Conservation (phyloP, 371 early-diverging fungal species). For the Mucor racemosus region DNA sequence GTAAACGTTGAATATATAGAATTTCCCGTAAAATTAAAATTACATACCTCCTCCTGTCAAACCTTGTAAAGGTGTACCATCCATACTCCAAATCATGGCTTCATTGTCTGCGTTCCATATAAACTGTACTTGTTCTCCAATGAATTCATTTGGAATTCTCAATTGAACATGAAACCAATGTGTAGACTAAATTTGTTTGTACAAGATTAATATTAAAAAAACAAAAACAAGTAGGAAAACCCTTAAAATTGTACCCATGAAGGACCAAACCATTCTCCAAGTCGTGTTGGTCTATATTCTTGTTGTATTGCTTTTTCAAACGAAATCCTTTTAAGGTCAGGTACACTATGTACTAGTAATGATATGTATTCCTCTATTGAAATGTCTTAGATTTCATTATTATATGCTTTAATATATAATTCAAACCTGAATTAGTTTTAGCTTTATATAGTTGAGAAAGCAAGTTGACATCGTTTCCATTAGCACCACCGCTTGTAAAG, state of each 20-base stretch:
- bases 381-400: no score
- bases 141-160: slow-evolving; percentile 75
- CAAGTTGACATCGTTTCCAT: slow-evolving; percentile 54
- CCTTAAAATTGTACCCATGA: slow-evolving; percentile 67
- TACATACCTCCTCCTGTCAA: slow-evolving; percentile 77
- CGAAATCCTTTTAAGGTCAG: slow-evolving; percentile 77
- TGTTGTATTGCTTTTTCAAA: slow-evolving; percentile 85
- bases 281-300: slow-evolving; percentile 64
- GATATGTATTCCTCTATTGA: slow-evolving; percentile 49
- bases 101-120: slow-evolving; percentile 87
- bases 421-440: slow-evolving; percentile 45
- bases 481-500: slow-evolving; percentile 51
- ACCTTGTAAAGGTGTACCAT: slow-evolving; percentile 85
- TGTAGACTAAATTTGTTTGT: slow-evolving; percentile 65
- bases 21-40: no score
- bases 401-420: no score
- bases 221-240: no score
- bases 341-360: slow-evolving; percentile 74
- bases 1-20: no score
- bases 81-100: slow-evolving; percentile 84
- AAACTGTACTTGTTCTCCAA: slow-evolving; percentile 75
- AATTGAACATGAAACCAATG: slow-evolving; percentile 86
- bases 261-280: slow-evolving; percentile 84
- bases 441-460: slow-evolving; percentile 54
- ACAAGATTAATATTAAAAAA: background rate